These are phyloP conservation scores for Plantago ovata DNA, from an alignment of 257 asterid species.

Conservation along the genomic window DNA sequence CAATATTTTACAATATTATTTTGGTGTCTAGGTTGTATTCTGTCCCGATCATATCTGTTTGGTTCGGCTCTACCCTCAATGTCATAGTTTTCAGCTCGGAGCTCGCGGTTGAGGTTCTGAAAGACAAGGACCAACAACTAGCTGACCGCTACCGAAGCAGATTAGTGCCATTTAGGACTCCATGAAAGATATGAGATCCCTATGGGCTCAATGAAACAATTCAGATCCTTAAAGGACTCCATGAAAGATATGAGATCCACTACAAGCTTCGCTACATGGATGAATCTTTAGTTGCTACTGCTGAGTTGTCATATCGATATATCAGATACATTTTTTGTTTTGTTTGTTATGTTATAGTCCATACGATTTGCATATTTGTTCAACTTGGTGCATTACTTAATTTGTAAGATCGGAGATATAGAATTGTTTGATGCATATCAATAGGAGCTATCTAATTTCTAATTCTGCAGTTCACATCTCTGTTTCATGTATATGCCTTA, in stretches of 20 bases:
- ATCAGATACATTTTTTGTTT: constrained; percentile 53
- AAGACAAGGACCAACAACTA: constrained; percentile 78
- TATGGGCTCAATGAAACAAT: no score
- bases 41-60: constrained; percentile 66
- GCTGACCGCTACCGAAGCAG: constrained; percentile 73
- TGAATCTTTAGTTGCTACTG: constrained; percentile 88
- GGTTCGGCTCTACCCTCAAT: constrained; percentile 68
- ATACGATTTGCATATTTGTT: neutral
- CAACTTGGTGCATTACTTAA: no score
- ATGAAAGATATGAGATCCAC: constrained; percentile 95
- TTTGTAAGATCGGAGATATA: no score
- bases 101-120: constrained; percentile 64
- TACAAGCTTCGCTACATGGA: constrained; percentile 99
- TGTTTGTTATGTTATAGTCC: neutral
- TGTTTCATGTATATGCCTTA: no score
- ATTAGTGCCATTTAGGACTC: no score
- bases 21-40: no score
- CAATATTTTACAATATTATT: no score
- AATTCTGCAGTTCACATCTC: no score
- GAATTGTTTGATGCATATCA: no score
- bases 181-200: no score
- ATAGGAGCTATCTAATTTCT: no score
- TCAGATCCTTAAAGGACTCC: constrained; percentile 84
- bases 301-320: constrained; percentile 87
- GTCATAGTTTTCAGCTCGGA: constrained; percentile 57